These are phyloP conservation scores for Alternaria incomplexa DNA, from an alignment of 2,329 filamentous ascomycete genomes.

Conservation along the genomic window DNA sequence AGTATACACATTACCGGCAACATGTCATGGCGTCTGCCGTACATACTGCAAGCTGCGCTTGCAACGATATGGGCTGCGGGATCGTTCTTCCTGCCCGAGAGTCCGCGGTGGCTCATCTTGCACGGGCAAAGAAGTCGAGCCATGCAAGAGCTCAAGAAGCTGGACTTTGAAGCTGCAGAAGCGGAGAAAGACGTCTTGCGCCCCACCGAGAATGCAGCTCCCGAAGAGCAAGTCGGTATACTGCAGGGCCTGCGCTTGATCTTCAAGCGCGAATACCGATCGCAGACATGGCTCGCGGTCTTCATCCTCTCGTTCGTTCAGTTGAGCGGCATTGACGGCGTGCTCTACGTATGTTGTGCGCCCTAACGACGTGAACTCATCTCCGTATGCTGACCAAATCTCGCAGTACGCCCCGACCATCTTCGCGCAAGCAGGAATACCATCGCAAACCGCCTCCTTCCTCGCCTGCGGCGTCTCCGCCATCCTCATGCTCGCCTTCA, in stretches of 20 bases:
- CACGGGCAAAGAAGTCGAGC: neutral
- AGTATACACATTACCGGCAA: neutral
- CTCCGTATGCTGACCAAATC: neutral
- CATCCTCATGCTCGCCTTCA: neutral
- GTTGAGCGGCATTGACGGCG: neutral
- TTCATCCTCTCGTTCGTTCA: neutral
- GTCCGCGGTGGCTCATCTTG: neutral
- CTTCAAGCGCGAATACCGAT: neutral
- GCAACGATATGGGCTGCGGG: neutral
- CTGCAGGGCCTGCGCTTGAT: neutral
- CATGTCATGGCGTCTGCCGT: neutral
- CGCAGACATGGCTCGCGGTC: neutral
- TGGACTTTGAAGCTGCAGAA: neutral
- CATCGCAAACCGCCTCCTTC: neutral
- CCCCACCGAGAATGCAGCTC: fast-evolving
- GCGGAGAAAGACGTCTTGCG: neutral
- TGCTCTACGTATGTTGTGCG: neutral
- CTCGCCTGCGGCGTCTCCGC: neutral
- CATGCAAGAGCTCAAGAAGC: neutral
- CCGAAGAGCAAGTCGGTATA: neutral
- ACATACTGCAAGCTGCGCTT: neutral
- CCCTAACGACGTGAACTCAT: neutral
- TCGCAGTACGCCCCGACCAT: neutral
- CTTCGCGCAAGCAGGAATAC: neutral
- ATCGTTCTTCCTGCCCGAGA: neutral